phyloP scores from a whole-genome alignment of 305 asterid species.

The Stenogyne calaminthoides region DNA sequence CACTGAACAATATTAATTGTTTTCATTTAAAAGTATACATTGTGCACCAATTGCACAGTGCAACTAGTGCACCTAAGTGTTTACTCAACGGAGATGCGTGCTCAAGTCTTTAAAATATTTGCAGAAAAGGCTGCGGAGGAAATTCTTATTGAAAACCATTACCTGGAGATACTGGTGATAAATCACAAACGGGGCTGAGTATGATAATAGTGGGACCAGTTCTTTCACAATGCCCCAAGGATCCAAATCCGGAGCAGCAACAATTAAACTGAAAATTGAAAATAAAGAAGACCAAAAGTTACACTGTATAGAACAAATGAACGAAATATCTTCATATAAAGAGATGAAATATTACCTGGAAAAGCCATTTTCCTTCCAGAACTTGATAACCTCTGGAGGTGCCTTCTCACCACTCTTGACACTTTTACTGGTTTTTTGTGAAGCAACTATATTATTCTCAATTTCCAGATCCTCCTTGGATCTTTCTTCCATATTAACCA shows the following conservation, averaged over 20 bases:
- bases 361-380: slow-evolving; percentile 88
- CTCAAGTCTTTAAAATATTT: background rate
- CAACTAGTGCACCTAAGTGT: too few species aligned
- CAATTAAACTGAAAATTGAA: slow-evolving; percentile 60
- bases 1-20: too few species aligned
- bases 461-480: slow-evolving; percentile 38
- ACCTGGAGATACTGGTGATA: slow-evolving; percentile 94
- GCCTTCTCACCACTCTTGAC: slow-evolving; percentile 78
- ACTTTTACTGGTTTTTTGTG: slow-evolving; percentile 50
- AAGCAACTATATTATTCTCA: slow-evolving; percentile 37
- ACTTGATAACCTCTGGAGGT: slow-evolving; percentile 51
- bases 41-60: too few species aligned
- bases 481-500: slow-evolving; percentile 41
- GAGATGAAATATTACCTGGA: slow-evolving; percentile 61
- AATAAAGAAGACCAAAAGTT: slow-evolving; percentile 5
- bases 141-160: slow-evolving; percentile 3
- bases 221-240: slow-evolving; percentile 78
- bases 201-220: slow-evolving; percentile 71
- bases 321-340: slow-evolving; percentile 4
- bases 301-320: background rate
- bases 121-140: background rate
- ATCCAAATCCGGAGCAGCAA: slow-evolving; percentile 81
- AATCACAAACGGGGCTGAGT: slow-evolving; percentile 85
- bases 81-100: too few species aligned
- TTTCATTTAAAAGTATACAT: too few species aligned